Evolutionary conservation across 768 basidiomycete species (phyloP), one percentile per base, ranked within the genome.

Genomic region (Rhodosporidiobolus odoratus): DNA sequence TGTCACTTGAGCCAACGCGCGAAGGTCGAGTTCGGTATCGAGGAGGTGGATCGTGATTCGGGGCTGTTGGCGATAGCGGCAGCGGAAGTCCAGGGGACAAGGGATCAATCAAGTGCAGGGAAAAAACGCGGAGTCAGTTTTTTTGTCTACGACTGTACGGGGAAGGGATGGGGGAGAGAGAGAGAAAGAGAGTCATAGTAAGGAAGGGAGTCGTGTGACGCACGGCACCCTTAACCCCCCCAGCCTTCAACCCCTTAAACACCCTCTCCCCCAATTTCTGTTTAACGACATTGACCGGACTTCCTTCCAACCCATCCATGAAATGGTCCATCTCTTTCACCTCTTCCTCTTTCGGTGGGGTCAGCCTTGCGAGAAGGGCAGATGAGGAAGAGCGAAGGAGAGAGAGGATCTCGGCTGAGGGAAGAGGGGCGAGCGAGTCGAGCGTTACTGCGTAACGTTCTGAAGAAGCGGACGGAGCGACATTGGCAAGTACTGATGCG

Each of bases 31-130:
- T 68, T 93, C 92, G 75, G 88, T 84, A 76, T 94, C 91, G 69
- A 95, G 81, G 15, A 93, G 84, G 8, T 84, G 81, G 75, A 96
- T 90, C 1, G 92, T 93, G 71, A 91, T 81, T 78, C 92, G 92
- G 59, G 91, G 89, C 86, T 90, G 75, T 23, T 43, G 73, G 62
- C 4, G 52, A 23, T 23, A 45, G 43, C 12, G 21, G 34, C 23
- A 8, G 52, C 37, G 48, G 48, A 8, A 17, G 53, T 30, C 17
- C 13, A 45, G 43, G 43, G 43, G 43, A 45, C n/a, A n/a, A n/a
- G n/a, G n/a, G n/a, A 45, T 12, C 13, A 23, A 45, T 12, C 43
- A 23, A 13, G 43, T 45, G 43, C 43, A 23, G 23, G 43, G 43
- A 45, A 45, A 45, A 45, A 12, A 23, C 23, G 23, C 13, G 43